Base-by-base conservation (phyloP, 768 basidiomycete genomes). In the Phylloporus arenicola region DNA sequence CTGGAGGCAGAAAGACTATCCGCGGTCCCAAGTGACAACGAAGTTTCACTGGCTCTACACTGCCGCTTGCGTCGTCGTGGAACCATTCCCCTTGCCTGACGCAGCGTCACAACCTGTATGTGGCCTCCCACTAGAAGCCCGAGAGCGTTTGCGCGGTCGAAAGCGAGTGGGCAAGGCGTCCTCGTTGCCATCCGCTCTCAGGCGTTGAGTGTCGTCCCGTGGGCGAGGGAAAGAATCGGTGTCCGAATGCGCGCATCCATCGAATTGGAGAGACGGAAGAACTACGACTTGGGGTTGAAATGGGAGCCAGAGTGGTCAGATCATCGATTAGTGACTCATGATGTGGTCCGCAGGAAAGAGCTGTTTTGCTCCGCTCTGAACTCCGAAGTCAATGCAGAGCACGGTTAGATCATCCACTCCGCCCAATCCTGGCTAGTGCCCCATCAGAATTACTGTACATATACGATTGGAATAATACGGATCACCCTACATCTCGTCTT, bases 101-200 rank as follows among this genome's bases (percentile, higher is more conserved):
- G 29, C n/a, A 10, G 12, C 9, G 16, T 17, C 33, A 30, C 7
- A 11, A 33, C 17, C 17, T 8, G 29, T 24, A n/a, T n/a, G n/a
- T n/a, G n/a, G n/a, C n/a, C n/a, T n/a, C n/a, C n/a, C n/a, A n/a
- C n/a, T n/a, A n/a, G n/a, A n/a, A 2, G 4, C 29, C 25, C 4
- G 13, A 34, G 24, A n/a, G 24, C 16, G 14, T 6, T 7, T 2
- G 19, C 6, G 33, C 12, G 37, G 17, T 34, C 20, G 52, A 25
- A 54, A 59, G 20, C 0, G 44, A 1, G 57, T 59, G n/a, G 57
- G 57, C 24, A 59, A 29, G 3, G 30, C 34, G 17, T 62, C 44
- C 7, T 37, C 38, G 7, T 39, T n/a, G n/a, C n/a, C 20, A 4
- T 44, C 35, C 12, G 11, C 14, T 25, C n/a, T 14, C 8, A 11